Base-by-base conservation (phyloP, 179 eudicot species). In the Spergularia azorica region DNA sequence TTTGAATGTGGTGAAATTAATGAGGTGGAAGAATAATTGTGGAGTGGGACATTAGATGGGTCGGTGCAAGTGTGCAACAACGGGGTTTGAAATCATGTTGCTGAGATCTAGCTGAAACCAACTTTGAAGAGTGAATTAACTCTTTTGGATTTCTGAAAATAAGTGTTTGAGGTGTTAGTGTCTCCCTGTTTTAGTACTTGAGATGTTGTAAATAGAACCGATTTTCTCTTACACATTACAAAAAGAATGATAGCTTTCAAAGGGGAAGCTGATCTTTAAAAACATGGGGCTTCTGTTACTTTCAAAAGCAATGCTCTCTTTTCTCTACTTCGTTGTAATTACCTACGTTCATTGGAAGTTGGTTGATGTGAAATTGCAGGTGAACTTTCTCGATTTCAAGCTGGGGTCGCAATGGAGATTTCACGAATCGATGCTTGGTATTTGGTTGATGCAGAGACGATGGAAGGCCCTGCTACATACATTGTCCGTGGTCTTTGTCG, bases 341-440 rank as follows among this genome's bases (percentile, higher is more conserved):
- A 46, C 7, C 21, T 46, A 21, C 8, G 12, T 18, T 55, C 36
- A 46, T 46, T 17, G 46, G 56, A 67, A 67, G 36, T 67, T 21
- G n/a, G 0, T 26, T 11, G 32, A 54, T 61, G 38, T 15, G 21
- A 16, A 38, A 32, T 21, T 79, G 80, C 86, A 95, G 97, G 98
- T 54, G 97, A 95, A 85, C 97, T 95, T 75, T 78, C 83, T 10
- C 86, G 95, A 41, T 95, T 95, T 83, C 97, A 95, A 91, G 91
- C 92, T 80, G 97, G 98, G 67, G 94, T 93, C 64, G 91, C 97
- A 12, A 86, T 95, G 93, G 97, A 93, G 83, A 95, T 95, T 67
- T 93, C 93, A 7, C 79, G 89, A 67, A 79, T 95, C 72, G 97
- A 95, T 88, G 98, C 97, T 79, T 93, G 93, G 97, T 93, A 89